A percentile compares a stretch with the other conserved stretches of the same genome.
Conservation (phyloP, 768 basidiomycete genomes). For the Lactifluus volemus region DNA sequence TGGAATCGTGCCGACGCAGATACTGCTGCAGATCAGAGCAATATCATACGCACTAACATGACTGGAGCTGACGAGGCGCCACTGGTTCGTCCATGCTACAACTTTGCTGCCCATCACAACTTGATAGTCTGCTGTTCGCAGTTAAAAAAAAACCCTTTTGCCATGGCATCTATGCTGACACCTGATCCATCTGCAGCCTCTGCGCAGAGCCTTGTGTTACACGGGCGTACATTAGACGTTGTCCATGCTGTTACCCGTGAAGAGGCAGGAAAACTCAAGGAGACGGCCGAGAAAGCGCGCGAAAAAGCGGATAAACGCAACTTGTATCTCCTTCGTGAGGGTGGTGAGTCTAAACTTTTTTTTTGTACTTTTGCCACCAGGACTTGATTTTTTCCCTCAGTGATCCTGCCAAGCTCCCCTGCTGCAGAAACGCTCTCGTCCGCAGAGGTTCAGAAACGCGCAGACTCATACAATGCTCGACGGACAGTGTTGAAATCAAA, state of each 20-base stretch:
- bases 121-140: constrained; percentile 20
- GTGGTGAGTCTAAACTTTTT: constrained; percentile 47
- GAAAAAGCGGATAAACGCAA: constrained; percentile 94
- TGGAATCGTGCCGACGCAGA: constrained; percentile 92
- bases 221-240: constrained; percentile 89
- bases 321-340: constrained; percentile 92
- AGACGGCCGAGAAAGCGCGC: constrained; percentile 74
- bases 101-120: not conserved
- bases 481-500: constrained; percentile 78
- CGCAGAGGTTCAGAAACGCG: constrained; percentile 79
- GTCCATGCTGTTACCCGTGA: constrained; percentile 86
- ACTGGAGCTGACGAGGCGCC: constrained; percentile 32
- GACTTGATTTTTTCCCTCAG: constrained; percentile 32
- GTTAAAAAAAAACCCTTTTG: constrained; percentile 79
- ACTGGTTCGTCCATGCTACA: constrained; percentile 8
- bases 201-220: constrained; percentile 76
- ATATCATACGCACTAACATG: constrained; percentile 58
- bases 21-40: constrained; percentile 73
- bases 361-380: not conserved
- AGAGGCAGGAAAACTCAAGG: constrained; percentile 78
- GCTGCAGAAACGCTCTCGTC: constrained; percentile 62
- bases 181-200: constrained; percentile 86
- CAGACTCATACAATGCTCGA: constrained; percentile 78
- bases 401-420: constrained; percentile 83
- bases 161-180: constrained; percentile 80